These are phyloP conservation scores for Allodekkera sacchari DNA, from an alignment of 805 yeast genomes.

Conservation along the genomic window DNA sequence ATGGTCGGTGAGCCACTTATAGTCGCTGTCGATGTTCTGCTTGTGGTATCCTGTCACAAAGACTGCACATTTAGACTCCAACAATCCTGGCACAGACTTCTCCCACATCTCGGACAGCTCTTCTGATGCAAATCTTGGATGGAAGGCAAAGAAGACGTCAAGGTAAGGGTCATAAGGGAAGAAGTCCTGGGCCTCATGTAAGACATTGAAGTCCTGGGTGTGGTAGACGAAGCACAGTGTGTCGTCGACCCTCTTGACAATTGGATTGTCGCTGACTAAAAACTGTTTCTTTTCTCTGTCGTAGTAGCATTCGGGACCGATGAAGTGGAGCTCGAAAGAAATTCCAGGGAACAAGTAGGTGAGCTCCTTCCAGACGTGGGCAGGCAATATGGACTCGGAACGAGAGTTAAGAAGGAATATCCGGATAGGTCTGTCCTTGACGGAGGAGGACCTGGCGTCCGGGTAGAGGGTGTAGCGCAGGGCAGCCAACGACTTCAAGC, in stretches of 20 bases:
- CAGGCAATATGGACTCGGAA: conserved; percentile 89
- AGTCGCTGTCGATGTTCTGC: conserved; percentile 61
- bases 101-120: conserved; percentile 77
- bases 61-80: conserved; percentile 90
- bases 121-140: conserved; percentile 86
- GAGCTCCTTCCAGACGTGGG: conserved; percentile 92
- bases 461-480: conserved; percentile 86
- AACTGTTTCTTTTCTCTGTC: conserved; percentile 64
- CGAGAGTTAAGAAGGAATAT: conserved; percentile 86
- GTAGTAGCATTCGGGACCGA: conserved; percentile 87
- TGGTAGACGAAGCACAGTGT: conserved; percentile 71
- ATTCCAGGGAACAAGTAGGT: conserved; percentile 77
- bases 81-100: conserved; percentile 73
- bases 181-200: conserved; percentile 87
- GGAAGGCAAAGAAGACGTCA: conserved; percentile 89
- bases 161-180: conserved; percentile 97
- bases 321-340: conserved; percentile 78
- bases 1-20: conserved; percentile 56
- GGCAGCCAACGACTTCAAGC: conserved; percentile 89
- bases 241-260: conserved; percentile 65
- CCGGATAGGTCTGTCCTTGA: conserved; percentile 83
- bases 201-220: conserved; percentile 84
- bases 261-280: conserved; percentile 51
- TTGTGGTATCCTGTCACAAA: conserved; percentile 87
- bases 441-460: conserved; percentile 43